These are phyloP conservation scores for Trichosporon coremiiforme DNA, from an alignment of 1,284 basidiomycete genomes.

Conservation along the genomic window DNA sequence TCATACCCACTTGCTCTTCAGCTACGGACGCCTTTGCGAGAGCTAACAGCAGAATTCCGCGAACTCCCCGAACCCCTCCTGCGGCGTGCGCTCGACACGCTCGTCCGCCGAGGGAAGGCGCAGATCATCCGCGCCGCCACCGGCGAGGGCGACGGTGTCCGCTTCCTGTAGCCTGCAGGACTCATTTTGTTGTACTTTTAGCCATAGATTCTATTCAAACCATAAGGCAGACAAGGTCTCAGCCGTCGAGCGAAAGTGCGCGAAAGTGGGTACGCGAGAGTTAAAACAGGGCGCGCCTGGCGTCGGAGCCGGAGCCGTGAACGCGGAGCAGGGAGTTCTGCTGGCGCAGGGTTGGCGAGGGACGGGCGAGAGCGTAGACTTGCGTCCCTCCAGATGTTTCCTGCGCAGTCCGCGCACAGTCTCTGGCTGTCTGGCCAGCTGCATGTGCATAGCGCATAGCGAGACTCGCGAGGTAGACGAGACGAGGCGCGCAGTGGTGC, in stretches of 20 bases:
- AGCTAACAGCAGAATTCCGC: conserved; percentile 56
- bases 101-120: conserved; percentile 60
- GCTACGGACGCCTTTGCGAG: not conserved
- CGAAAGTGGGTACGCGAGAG: not conserved
- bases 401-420: not conserved
- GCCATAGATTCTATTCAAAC: not conserved
- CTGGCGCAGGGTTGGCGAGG: no score
- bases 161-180: conserved; percentile 53
- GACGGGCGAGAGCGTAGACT: no score
- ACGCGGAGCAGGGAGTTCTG: no score
- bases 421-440: no score
- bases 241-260: not conserved
- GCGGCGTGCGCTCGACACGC: conserved; percentile 57
- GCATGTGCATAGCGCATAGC: no score
- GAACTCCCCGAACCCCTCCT: conserved; percentile 56
- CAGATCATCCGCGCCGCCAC: conserved; percentile 58
- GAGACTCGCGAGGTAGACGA: no score
- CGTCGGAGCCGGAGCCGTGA: no score
- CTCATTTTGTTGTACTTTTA: conserved; percentile 4
- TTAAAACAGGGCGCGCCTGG: no score
- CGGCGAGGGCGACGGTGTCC: conserved; percentile 59
- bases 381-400: not conserved
- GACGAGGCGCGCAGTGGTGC: not conserved
- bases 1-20: not conserved
- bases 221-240: not conserved